Percentiles rank a stretch among this genome's conserved stretches.
Evolutionary conservation across 2,329 filamentous ascomycete species (phyloP).

Genomic region (Chalaropsis thielavioides): DNA sequence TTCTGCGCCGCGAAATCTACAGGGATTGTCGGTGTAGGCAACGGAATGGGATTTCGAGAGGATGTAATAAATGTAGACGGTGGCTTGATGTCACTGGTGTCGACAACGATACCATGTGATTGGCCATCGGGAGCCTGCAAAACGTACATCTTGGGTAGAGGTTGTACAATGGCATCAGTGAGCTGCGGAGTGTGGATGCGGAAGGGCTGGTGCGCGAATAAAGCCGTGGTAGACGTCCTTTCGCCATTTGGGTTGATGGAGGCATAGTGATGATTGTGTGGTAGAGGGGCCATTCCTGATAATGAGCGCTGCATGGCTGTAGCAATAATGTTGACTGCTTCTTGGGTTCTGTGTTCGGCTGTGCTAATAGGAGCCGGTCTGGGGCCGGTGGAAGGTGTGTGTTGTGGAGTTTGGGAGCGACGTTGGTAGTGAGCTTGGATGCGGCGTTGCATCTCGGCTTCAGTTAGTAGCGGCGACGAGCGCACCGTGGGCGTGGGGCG

Average conservation of each 20-base stretch:
- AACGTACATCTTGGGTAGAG: constrained; percentile 7
- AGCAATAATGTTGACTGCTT: constrained; percentile 17
- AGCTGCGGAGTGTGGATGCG: constrained; percentile 15
- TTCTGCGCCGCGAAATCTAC: neutral
- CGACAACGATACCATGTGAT: constrained; percentile 10
- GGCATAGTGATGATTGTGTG: neutral
- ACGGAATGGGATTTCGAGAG: neutral
- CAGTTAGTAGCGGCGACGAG: constrained; percentile 15
- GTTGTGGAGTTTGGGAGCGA: constrained; percentile 9
- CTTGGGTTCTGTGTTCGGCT: constrained; percentile 9
- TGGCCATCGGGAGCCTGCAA: constrained; percentile 12
- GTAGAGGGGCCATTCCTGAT: constrained; percentile 1
- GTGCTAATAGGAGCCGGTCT: neutral
- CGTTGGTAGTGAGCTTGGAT: constrained; percentile 15
- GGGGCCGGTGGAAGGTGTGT: neutral
- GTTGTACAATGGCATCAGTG: neutral
- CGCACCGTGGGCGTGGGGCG: constrained; percentile 11
- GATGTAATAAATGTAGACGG: neutral
- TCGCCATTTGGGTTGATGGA: neutral
- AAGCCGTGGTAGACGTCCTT: neutral
- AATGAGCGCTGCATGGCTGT: constrained; percentile 13
- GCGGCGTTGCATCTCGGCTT: constrained; percentile 16
- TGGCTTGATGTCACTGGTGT: constrained; percentile 5
- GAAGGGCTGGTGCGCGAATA: constrained; percentile 5
- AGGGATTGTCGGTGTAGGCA: constrained; percentile 1